A percentile compares a stretch with the other conserved stretches of the same genome.
phyloP scores from a whole-genome alignment of 2,329 filamentous ascomycete species.

The Scedosporium apiospermum region DNA sequence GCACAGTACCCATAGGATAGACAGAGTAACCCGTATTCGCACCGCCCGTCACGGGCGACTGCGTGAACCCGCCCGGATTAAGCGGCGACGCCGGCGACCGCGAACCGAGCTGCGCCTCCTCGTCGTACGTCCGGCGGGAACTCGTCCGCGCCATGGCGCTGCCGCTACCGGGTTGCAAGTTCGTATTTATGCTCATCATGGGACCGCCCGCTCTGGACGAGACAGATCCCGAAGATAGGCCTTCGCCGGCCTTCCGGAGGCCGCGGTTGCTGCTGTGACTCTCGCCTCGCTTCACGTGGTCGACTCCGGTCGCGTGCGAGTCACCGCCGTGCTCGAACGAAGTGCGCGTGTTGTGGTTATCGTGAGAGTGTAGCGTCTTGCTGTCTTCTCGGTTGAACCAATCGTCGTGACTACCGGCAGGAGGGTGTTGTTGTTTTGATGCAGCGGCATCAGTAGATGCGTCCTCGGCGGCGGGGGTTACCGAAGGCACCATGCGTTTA shows the following conservation, averaged over 20 bases:
- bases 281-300: slow-evolving; percentile 13
- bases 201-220: slow-evolving; percentile 13
- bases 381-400: slow-evolving; percentile 2
- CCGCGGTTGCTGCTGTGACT: slow-evolving; percentile 41
- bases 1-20: background rate
- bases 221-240: slow-evolving; percentile 20
- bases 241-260: slow-evolving; percentile 39
- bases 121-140: slow-evolving; percentile 28
- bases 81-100: slow-evolving; percentile 12
- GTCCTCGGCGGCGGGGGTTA: slow-evolving; percentile 17
- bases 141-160: slow-evolving; percentile 9
- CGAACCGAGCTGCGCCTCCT: slow-evolving; percentile 27
- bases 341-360: background rate
- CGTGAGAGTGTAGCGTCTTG: background rate
- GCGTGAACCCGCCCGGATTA: slow-evolving; percentile 1
- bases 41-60: background rate
- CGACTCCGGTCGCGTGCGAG: background rate
- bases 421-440: background rate
- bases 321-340: background rate
- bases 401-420: background rate
- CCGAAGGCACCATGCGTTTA: slow-evolving; percentile 51
- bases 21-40: background rate
- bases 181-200: slow-evolving; percentile 13
- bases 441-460: background rate
- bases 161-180: background rate